Percentiles rank a stretch among this genome's conserved stretches.
These are phyloP conservation scores for Polytrichum commune DNA, from an alignment of 225 moss, liverwort and hornwort genomes.

Conservation along the genomic window DNA sequence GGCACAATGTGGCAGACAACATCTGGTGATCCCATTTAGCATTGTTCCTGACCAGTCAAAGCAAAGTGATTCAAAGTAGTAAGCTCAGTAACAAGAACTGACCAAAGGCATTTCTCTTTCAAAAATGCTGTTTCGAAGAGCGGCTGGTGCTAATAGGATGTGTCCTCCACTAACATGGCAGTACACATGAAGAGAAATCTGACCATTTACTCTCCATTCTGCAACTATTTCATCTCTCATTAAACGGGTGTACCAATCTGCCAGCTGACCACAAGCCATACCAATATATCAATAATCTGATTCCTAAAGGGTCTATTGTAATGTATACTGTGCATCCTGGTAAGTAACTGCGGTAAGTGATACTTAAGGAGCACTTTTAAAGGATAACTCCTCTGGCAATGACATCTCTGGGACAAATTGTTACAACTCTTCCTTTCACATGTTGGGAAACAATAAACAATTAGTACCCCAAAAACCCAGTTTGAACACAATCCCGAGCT, in stretches of 20 bases:
- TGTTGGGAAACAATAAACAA: too few species aligned
- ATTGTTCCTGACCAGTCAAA: neutral
- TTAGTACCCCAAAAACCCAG: neutral
- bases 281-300: too few species aligned
- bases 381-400: too few species aligned
- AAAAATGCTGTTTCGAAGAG: slow-evolving; percentile 66
- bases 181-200: slow-evolving; percentile 62
- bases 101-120: slow-evolving; percentile 79
- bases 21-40: too few species aligned
- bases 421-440: too few species aligned
- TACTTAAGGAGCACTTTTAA: too few species aligned
- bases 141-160: slow-evolving; percentile 63
- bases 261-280: slow-evolving; percentile 28
- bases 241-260: slow-evolving; percentile 62
- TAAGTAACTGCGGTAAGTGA: too few species aligned
- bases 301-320: too few species aligned
- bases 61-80: neutral
- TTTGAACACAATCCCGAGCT: neutral
- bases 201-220: slow-evolving; percentile 62
- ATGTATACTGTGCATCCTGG: too few species aligned
- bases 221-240: slow-evolving; percentile 75
- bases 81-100: slow-evolving; percentile 18
- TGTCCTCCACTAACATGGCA: slow-evolving; percentile 73
- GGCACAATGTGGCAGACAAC: too few species aligned
- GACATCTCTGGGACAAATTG: too few species aligned